These are phyloP conservation scores for Sarcodon sp. DNA, from an alignment of 768 basidiomycete species.

Conservation along the genomic window DNA sequence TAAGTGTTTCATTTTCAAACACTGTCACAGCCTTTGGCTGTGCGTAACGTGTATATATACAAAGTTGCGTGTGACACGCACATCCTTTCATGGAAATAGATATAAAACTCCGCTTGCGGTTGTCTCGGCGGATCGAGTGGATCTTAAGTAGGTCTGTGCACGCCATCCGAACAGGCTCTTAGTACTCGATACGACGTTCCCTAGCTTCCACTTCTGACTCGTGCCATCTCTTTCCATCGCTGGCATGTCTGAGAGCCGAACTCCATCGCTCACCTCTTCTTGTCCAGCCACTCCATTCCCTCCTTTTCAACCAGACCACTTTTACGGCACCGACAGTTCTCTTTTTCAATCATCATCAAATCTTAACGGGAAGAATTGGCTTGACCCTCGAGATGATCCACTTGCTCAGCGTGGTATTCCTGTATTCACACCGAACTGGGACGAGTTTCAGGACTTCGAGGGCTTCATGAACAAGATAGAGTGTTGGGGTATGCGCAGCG, in stretches of 20 bases:
- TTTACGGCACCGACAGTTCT: conserved; percentile 46
- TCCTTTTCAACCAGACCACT: conserved; percentile 67
- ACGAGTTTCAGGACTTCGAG: conserved; percentile 88
- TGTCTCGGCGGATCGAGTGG: no score
- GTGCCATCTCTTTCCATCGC: no score
- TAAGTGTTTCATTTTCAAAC: no score
- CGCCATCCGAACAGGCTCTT: no score
- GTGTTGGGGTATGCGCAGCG: conserved; percentile 81
- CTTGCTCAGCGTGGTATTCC: conserved; percentile 83
- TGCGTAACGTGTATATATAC: no score
- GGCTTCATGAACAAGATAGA: conserved; percentile 78
- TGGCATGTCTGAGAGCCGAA: conserved; percentile 5
- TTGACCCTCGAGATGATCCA: conserved; percentile 73
- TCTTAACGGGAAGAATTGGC: conserved; percentile 50
- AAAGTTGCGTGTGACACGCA: no score
- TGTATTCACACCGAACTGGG: conserved; percentile 90
- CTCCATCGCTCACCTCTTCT: conserved; percentile 23
- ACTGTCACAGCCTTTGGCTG: no score
- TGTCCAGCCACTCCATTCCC: conserved; percentile 36
- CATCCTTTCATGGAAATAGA: no score
- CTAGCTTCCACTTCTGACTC: no score
- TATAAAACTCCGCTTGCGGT: no score
- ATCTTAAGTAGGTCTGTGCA: no score
- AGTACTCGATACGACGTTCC: no score
- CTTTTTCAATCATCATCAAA: conserved; percentile 31